These are phyloP conservation scores for Lithospermum erythrorhizon DNA, from an alignment of 257 asterid species.

Conservation along the genomic window DNA sequence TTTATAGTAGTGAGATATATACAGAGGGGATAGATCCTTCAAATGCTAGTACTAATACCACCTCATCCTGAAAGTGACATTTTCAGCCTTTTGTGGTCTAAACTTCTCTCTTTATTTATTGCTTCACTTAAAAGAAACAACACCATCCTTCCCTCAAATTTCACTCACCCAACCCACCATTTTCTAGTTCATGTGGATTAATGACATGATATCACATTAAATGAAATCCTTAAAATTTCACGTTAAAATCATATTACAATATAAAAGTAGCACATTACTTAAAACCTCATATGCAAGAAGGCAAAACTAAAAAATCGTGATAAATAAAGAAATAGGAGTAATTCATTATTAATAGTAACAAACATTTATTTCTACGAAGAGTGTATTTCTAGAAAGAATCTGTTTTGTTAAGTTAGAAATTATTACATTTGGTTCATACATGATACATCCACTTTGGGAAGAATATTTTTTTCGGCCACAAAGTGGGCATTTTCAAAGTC, in stretches of 20 bases:
- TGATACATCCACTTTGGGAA: not conserved
- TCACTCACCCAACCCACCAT: conserved; percentile 28
- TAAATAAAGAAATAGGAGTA: not conserved
- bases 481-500: not conserved
- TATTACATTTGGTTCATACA: not conserved
- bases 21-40: conserved; percentile 26
- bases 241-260: no score
- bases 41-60: conserved; percentile 24
- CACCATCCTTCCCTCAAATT: conserved; percentile 21
- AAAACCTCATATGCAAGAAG: no score
- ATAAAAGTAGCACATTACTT: no score
- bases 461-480: not conserved
- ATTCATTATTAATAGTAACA: no score
- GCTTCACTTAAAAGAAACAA: conserved; percentile 61
- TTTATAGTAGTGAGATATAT: no score
- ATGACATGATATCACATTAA: no score
- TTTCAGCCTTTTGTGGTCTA: conserved; percentile 29
- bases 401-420: no score
- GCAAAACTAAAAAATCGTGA: no score
- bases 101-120: conserved; percentile 30
- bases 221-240: no score
- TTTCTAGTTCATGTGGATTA: conserved; percentile 20
- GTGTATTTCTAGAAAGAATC: no score
- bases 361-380: no score
- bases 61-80: conserved; percentile 43